A percentile compares a stretch with the other conserved stretches of the same genome.
Evolutionary conservation across 139 green algal genomes (phyloP).

Genomic region (Tetraselmis striata): DNA sequence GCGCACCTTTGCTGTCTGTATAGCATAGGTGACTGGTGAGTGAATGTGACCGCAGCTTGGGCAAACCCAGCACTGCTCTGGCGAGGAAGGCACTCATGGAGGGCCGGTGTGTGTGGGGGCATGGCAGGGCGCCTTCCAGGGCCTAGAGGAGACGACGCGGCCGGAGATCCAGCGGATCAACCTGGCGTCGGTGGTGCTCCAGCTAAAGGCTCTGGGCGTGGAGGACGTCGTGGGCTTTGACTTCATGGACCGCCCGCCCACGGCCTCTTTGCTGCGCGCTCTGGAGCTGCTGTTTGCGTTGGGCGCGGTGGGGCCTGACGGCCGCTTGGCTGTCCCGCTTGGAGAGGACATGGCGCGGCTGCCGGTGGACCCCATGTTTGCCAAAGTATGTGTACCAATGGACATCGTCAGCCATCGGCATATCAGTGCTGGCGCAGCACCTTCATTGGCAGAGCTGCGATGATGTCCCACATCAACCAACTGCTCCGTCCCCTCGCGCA

Average conservation of each 20-base stretch:
- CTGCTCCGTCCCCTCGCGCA: background rate
- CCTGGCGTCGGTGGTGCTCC: slow-evolving; percentile 67
- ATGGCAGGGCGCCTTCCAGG: slow-evolving; percentile 41
- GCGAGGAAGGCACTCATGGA: too few relatives aligned
- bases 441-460: background rate
- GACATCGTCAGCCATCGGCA: too few relatives aligned
- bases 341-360: slow-evolving; percentile 59
- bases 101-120: too few relatives aligned
- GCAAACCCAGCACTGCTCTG: too few relatives aligned
- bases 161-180: slow-evolving; percentile 84
- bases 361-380: slow-evolving; percentile 79
- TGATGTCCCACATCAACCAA: too few relatives aligned
- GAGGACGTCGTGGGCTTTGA: slow-evolving; percentile 65
- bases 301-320: slow-evolving; percentile 60
- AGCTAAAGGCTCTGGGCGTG: slow-evolving; percentile 71
- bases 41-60: too few relatives aligned
- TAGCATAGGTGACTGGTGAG: too few relatives aligned
- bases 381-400: too few relatives aligned
- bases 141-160: slow-evolving; percentile 48
- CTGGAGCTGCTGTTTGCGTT: slow-evolving; percentile 71
- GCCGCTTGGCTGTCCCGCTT: slow-evolving; percentile 43
- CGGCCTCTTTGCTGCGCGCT: slow-evolving; percentile 37
- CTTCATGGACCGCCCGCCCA: slow-evolving; percentile 62
- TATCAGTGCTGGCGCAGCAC: slow-evolving; percentile 18
- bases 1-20: too few relatives aligned